Base-by-base conservation (phyloP, 2,329 filamentous ascomycete species). In the Emericellopsis cladophorae region DNA sequence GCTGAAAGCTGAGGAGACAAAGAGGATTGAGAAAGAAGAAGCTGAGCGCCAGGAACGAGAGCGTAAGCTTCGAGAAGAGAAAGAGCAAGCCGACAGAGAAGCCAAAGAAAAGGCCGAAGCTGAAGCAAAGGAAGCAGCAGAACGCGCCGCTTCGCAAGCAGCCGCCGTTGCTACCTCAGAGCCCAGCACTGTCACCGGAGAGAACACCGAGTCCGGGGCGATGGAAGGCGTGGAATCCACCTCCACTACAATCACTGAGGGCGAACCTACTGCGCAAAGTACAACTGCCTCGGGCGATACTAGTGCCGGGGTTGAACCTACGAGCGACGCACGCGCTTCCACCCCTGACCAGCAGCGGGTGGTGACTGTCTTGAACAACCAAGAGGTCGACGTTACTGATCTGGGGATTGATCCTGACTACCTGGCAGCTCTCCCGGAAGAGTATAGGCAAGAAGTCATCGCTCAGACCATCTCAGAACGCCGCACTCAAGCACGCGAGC, bases 361-460 rank as follows among this genome's bases (percentile, higher is more conserved):
- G 24, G 81, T 81, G 51, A 93, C 86, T 14, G 89, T 76, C 2
- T 88, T 98, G 41, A 72, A 89, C 45, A 90, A 89, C 22, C 83
- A 84, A 47, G 80, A 92, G 52, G 76, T 94, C 40, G 92, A 98
- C 57, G 92, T 98, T 38, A 98, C 92, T 0, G 85, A 86, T 45
- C 72, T 98, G 46, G 89, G 90, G 38, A 96, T 98, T 51, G 92
- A 98, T 55, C 76, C 84, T 14, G 89, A 94, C 42, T 98, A 95
- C 60, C 76, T 98, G 7, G 86, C 92, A 44, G 93, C 90, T n/a
- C 67, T 98, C n/a, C 92, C 92, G 0, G 92, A 98, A 51, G 93
- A 98, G 45, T 80, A 96, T 55, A 76, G 92, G 36, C 90, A 96
- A 59, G 92, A 98, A 57, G 92, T 98, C 38, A 85, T 98, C 48